Base-by-base conservation (phyloP, 768 basidiomycete genomes). In the Amanita rubescens region DNA sequence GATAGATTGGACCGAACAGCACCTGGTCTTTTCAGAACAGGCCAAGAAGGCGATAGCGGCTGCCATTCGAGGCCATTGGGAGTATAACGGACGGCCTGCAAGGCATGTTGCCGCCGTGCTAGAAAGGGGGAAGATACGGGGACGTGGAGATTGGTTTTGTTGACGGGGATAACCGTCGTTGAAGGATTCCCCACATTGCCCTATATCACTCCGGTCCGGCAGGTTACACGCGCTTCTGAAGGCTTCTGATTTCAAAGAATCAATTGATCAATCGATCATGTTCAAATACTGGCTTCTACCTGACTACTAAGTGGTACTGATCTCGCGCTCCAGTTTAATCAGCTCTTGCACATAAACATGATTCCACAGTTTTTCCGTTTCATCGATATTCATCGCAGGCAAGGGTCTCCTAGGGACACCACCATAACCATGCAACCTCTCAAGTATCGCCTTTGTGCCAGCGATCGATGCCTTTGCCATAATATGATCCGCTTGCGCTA, bases 401-500 rank as follows among this genome's bases (percentile, higher is more conserved):
- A 95, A 76, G 11, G 94, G 94, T 62, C 77, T 80, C 51, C 93
- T 76, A n/a, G 90, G 84, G 22, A 69, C 62, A 0, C 90, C 91
- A 12, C 91, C 90, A 64, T 93, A 94, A 8, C 90, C 91, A 58
- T 85, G 77, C 17, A 87, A 64, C 63, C 78, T 85, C 65, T 90
- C 73, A 12, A 93, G 68, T 38, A 89, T 74, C 63, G 72, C 84
- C 68, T 95, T 95, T n/a, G 87, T 92, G 5, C 93, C 92, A 5
- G 85, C 70, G 56, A 95, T 84, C 2, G 83, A 84, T 2, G 81
- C 70, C 62, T 87, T 85, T 22, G 86, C 79, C 59, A 93, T 85
- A 5, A 88, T 86, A 58, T 74, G 84, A 65, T 96, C 94, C 5
- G 82, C 90, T 44, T 78, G 81, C 8, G 88, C 89, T 51, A 90